A percentile compares a stretch with the other conserved stretches of the same genome.
Evolutionary conservation across 2,329 filamentous ascomycete genomes (phyloP).

Genomic region (Tricladium varicosporioides): DNA sequence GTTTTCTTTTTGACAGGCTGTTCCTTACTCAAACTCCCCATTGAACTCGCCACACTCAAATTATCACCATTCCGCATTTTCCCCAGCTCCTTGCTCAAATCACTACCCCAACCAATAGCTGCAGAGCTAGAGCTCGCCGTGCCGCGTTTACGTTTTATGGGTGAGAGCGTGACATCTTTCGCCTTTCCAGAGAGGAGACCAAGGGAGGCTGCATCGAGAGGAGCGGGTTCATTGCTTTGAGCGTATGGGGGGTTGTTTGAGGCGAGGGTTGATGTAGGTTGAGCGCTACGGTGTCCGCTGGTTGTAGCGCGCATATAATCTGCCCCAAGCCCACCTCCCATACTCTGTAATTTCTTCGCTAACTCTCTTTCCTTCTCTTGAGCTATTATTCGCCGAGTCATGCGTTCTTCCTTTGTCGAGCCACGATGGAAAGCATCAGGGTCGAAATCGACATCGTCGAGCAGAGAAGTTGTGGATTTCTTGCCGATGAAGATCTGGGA

Average conservation of each 20-base stretch:
- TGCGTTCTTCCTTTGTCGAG: constrained; percentile 61
- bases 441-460: constrained; percentile 64
- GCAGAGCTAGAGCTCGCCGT: constrained; percentile 28
- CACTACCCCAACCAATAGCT: constrained; percentile 55
- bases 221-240: constrained; percentile 19
- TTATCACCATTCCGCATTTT: constrained; percentile 62
- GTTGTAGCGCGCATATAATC: constrained; percentile 60
- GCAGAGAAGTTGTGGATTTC: constrained; percentile 56
- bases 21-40: no score
- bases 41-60: constrained; percentile 26
- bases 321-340: constrained; percentile 64
- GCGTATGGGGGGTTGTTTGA: background rate
- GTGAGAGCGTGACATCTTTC: constrained; percentile 53
- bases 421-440: constrained; percentile 49
- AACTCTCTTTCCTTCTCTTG: constrained; percentile 73
- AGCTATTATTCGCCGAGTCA: constrained; percentile 62
- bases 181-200: constrained; percentile 41
- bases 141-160: constrained; percentile 59
- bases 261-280: constrained; percentile 4
- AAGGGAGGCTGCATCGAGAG: constrained; percentile 44
- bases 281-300: constrained; percentile 11
- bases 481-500: constrained; percentile 52
- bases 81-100: constrained; percentile 53
- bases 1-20: constrained; percentile 64
- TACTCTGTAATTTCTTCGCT: constrained; percentile 62